Percentiles rank a stretch among this genome's conserved stretches.
These are phyloP conservation scores for Scedosporium aurantiacum DNA, from an alignment of 2,329 filamentous ascomycete species.

Conservation along the genomic window DNA sequence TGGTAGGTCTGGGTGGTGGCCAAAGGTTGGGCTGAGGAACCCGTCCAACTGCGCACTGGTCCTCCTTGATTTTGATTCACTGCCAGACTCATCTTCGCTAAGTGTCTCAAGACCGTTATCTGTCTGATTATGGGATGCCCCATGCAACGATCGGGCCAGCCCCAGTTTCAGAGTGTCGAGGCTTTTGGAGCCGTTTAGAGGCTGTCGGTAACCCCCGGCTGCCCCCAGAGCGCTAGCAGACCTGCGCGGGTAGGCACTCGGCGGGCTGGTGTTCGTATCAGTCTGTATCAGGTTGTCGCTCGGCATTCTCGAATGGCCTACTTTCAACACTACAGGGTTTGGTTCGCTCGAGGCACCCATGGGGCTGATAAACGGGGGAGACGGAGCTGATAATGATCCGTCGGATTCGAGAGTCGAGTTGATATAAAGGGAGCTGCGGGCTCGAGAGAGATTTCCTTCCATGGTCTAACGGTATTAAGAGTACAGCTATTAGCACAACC, in stretches of 20 bases:
- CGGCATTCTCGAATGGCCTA: conserved; percentile 45
- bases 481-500: background rate
- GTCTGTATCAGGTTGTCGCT: conserved; percentile 41
- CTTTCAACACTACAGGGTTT: conserved; percentile 15
- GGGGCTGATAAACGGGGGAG: conserved; percentile 34
- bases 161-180: conserved; percentile 24
- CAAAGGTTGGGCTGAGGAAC: conserved; percentile 34
- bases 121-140: conserved; percentile 25
- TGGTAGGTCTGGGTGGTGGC: conserved; percentile 31
- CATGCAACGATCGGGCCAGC: conserved; percentile 19
- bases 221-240: conserved; percentile 54
- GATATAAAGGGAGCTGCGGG: conserved; percentile 55
- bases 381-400: conserved; percentile 34
- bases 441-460: conserved; percentile 81
- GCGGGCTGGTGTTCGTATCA: conserved; percentile 6
- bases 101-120: conserved; percentile 40
- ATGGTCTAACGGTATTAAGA: conserved; percentile 52
- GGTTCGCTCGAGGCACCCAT: conserved; percentile 10
- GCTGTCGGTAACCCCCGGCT: conserved; percentile 46
- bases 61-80: conserved; percentile 17
- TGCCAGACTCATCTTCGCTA: conserved; percentile 37
- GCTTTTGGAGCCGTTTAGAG: conserved; percentile 31
- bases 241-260: conserved; percentile 31
- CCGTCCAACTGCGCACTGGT: conserved; percentile 19
- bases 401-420: conserved; percentile 30